phyloP scores from a whole-genome alignment of 257 asterid species.

The Penstemon davidsonii region DNA sequence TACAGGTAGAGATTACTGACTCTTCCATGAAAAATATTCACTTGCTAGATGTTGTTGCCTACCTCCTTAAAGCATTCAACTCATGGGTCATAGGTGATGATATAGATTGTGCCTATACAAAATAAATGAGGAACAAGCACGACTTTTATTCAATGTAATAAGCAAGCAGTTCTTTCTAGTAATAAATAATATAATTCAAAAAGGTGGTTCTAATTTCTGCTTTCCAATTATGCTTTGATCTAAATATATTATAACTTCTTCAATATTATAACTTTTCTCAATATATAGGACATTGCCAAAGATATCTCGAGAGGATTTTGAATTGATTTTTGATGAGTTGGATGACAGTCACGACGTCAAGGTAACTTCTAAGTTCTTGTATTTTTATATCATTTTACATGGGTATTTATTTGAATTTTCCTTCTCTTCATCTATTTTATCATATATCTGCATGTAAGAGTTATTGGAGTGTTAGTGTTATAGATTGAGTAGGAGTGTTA shows the following conservation, averaged over 20 bases:
- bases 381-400: slow-evolving; percentile 5
- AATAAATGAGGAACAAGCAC: too few relatives aligned
- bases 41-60: slow-evolving; percentile 21
- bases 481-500: too few relatives aligned
- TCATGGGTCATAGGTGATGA: background rate
- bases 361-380: slow-evolving; percentile 46
- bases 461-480: too few relatives aligned
- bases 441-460: background rate
- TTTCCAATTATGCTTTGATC: background rate
- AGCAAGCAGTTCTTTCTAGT: background rate
- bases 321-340: slow-evolving; percentile 77
- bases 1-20: slow-evolving; percentile 62
- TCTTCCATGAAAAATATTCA: slow-evolving; percentile 16
- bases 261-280: slow-evolving; percentile 4
- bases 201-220: background rate
- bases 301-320: slow-evolving; percentile 90
- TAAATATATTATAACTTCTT: slow-evolving; percentile 12
- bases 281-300: slow-evolving; percentile 79
- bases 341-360: slow-evolving; percentile 87
- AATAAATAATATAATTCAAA: background rate
- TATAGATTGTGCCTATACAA: background rate
- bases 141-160: background rate
- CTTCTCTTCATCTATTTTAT: background rate
- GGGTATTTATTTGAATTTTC: slow-evolving; percentile 17
- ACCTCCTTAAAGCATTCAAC: slow-evolving; percentile 1